phyloP scores from a whole-genome alignment of 2,329 filamentous ascomycete genomes.

The Monosporascus ibericus region DNA sequence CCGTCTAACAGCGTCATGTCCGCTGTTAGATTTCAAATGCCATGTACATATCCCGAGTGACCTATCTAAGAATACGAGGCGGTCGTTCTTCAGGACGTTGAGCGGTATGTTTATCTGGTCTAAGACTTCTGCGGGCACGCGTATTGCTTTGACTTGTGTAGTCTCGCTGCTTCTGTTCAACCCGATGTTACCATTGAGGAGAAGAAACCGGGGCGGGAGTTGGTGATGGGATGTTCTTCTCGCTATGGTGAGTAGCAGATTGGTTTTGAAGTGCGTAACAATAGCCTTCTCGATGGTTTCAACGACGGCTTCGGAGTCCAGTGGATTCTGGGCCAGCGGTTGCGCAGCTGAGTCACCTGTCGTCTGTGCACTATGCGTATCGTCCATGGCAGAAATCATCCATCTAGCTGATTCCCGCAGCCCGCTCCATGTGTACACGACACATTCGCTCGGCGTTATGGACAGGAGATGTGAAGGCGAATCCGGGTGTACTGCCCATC shows the following conservation, averaged over 20 bases:
- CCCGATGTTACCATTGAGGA: not conserved
- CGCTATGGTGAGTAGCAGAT: not conserved
- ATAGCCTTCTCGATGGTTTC: not conserved
- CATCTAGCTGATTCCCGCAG: not conserved
- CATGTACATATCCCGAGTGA: not conserved
- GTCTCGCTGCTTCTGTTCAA: not conserved
- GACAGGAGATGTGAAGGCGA: not conserved
- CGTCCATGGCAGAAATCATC: not conserved
- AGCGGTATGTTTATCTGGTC: constrained; percentile 1
- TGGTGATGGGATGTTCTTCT: not conserved
- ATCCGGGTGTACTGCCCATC: not conserved
- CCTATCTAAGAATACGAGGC: not conserved
- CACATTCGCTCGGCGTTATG: not conserved
- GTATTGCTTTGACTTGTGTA: not conserved
- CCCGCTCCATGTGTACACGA: not conserved
- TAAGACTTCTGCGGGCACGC: not conserved
- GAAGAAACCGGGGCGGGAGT: not conserved
- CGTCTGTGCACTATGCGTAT: not conserved
- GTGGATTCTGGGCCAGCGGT: not conserved
- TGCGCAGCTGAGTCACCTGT: not conserved
- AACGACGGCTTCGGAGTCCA: not conserved
- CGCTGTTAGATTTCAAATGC: not conserved
- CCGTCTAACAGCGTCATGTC: not conserved
- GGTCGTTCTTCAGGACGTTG: constrained; percentile 1
- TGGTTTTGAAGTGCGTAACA: not conserved